Percentiles rank a stretch among this genome's conserved stretches.
Conservation (phyloP, 768 basidiomycete species). For the Chalciporus piperatus region DNA sequence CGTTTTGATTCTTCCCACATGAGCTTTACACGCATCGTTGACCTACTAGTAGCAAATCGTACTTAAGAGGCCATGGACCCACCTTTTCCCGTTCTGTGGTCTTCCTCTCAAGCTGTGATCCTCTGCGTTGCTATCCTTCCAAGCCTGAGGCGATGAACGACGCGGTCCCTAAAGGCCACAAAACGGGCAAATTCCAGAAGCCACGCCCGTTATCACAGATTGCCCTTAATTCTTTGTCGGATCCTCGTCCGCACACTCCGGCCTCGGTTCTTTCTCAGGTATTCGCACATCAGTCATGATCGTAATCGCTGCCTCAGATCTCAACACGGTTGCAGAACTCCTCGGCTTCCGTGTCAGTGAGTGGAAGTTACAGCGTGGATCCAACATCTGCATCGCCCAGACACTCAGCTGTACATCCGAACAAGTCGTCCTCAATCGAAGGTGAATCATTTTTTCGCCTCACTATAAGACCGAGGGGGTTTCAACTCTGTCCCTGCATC, state of each 20-base stretch:
- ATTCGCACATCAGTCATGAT: background rate
- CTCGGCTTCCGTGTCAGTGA: slow-evolving; percentile 14
- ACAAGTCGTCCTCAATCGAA: slow-evolving; percentile 14
- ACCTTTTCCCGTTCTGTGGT: background rate
- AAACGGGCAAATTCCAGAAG: slow-evolving; percentile 9
- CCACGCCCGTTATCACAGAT: slow-evolving; percentile 4
- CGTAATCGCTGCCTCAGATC: slow-evolving; percentile 8
- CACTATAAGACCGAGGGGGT: slow-evolving; percentile 8
- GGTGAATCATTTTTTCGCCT: slow-evolving; percentile 3
- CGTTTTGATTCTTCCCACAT: slow-evolving; percentile 11
- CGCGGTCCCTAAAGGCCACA: slow-evolving; percentile 4
- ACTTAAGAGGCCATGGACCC: slow-evolving; percentile 18
- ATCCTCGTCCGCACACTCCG: slow-evolving; percentile 13
- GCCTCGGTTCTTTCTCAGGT: slow-evolving; percentile 13
- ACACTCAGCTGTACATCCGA: slow-evolving; percentile 4
- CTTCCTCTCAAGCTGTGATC: background rate
- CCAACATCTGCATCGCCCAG: slow-evolving; percentile 9
- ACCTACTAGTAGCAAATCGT: slow-evolving; percentile 5
- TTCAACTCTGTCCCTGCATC: slow-evolving; percentile 9
- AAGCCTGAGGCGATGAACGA: slow-evolving; percentile 15
- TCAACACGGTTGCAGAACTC: slow-evolving; percentile 15
- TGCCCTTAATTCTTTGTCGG: slow-evolving; percentile 3
- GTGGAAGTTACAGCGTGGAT: background rate
- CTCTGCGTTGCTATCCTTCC: background rate
- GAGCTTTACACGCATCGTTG: slow-evolving; percentile 15